Conservation (phyloP, 2,329 filamentous ascomycete genomes). For the Colletotrichum sp. region DNA sequence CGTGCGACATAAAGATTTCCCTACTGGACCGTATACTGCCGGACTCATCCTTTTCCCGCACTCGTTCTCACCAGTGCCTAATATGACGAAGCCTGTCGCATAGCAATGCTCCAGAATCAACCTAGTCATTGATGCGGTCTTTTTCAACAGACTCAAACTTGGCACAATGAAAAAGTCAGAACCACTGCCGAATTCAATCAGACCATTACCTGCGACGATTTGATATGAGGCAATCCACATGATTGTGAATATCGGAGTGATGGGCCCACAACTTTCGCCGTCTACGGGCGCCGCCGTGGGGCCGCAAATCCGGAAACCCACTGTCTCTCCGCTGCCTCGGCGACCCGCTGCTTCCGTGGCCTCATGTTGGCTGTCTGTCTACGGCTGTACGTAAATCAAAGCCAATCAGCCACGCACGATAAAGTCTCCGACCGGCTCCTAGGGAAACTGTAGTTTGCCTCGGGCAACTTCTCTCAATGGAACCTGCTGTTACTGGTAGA, state of each 20-base stretch:
- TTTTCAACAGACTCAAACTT: background rate
- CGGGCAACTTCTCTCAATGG: background rate
- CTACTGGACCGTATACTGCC: background rate
- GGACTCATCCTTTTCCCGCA: background rate
- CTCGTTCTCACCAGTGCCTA: background rate
- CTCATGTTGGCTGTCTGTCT: background rate
- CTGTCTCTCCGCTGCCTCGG: background rate
- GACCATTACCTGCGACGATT: background rate
- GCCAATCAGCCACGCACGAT: background rate
- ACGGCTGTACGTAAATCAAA: background rate
- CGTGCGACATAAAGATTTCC: background rate
- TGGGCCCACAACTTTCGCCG: background rate
- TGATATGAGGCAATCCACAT: background rate
- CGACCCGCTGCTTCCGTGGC: background rate
- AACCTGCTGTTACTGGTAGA: background rate
- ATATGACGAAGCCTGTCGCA: background rate
- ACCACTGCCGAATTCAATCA: background rate
- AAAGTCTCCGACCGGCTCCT: background rate
- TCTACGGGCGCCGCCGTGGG: background rate
- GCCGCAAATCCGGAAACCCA: background rate
- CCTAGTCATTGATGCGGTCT: background rate
- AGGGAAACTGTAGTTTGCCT: background rate
- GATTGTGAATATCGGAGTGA: background rate
- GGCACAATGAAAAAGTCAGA: accelerated
- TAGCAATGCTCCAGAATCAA: background rate